Conservation (phyloP, 73 alveolate species). For the Tetrahymena thermophila region DNA sequence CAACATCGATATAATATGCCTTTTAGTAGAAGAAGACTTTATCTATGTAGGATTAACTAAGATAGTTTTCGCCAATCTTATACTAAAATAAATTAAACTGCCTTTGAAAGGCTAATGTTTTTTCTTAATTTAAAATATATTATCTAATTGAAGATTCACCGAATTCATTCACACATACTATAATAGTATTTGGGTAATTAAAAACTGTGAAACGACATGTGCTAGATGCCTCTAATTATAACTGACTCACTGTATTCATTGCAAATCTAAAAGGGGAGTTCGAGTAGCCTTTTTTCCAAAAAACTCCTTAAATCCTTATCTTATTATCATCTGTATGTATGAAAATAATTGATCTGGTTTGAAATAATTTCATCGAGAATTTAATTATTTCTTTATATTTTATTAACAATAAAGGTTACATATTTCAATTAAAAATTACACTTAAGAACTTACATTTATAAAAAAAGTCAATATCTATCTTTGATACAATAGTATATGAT, state of each 20-base stretch:
- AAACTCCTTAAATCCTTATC: background rate
- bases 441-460: background rate
- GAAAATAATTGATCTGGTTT: background rate
- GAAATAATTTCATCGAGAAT: background rate
- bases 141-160: background rate
- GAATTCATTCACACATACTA: background rate
- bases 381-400: background rate
- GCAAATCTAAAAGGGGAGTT: background rate
- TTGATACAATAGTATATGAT: background rate
- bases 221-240: background rate
- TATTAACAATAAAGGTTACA: too few relatives aligned
- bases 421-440: too few relatives aligned
- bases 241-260: background rate
- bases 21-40: background rate
- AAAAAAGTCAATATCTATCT: background rate
- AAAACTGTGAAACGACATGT: background rate
- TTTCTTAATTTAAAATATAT: background rate
- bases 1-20: background rate
- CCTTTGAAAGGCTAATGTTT: background rate
- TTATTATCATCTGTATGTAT: background rate
- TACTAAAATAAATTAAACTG: background rate
- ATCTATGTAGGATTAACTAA: background rate
- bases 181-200: background rate
- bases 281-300: background rate
- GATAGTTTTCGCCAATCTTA: background rate